phyloP scores from a whole-genome alignment of 257 asterid genomes.

The Salvia rosmarinus region DNA sequence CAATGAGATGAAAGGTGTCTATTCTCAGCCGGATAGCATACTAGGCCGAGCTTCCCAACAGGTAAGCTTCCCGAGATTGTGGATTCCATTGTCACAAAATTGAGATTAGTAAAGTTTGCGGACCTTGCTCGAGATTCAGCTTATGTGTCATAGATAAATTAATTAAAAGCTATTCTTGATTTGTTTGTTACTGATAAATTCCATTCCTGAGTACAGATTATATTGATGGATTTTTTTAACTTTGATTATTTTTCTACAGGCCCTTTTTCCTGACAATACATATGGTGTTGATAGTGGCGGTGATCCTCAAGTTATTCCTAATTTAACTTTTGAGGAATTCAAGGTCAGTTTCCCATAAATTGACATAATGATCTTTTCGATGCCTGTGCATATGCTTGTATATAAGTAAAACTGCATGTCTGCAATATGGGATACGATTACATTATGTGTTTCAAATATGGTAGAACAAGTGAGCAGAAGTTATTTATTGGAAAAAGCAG shows the following conservation, averaged over 20 bases:
- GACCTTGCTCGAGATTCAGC: constrained; percentile 10
- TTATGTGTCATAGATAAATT: neutral
- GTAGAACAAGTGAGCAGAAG: constrained; percentile 1
- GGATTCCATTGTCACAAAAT: neutral
- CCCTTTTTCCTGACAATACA: constrained; percentile 88
- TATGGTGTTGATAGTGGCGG: constrained; percentile 99
- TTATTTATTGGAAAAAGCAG: constrained; percentile 7
- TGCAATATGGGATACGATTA: neutral
- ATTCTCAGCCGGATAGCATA: constrained; percentile 99
- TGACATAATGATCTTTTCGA: constrained; percentile 14
- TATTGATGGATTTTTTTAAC: constrained; percentile 22
- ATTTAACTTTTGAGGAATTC: constrained; percentile 86
- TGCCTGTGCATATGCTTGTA: neutral
- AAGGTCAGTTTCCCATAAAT: constrained; percentile 57
- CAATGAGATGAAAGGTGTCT: constrained; percentile 99
- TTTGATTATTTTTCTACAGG: constrained; percentile 54
- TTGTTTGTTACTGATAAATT: constrained; percentile 14
- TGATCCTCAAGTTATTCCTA: constrained; percentile 92
- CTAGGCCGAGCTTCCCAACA: constrained; percentile 89
- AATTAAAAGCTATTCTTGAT: constrained; percentile 12
- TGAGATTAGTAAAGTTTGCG: constrained; percentile 20
- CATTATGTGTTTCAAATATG: neutral
- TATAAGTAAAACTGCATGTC: neutral
- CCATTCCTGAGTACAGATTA: neutral
- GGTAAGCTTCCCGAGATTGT: constrained; percentile 46